Conservation (phyloP, 1,139 yeast genomes). For the Taphrina confusa region DNA sequence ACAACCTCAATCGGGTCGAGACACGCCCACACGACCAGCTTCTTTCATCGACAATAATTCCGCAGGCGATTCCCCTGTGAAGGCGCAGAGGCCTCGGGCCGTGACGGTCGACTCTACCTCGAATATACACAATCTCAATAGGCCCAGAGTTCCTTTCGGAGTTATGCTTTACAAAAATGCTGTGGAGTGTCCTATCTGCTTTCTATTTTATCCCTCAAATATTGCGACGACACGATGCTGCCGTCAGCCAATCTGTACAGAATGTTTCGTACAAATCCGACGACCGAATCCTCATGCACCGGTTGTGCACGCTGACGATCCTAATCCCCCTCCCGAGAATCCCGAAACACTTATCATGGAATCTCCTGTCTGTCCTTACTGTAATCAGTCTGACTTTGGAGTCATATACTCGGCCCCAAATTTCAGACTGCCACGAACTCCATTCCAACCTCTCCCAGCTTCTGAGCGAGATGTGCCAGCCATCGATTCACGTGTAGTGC, state of each 20-base stretch:
- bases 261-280: conserved; percentile 94
- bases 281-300: conserved; percentile 95
- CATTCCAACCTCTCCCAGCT: conserved; percentile 11
- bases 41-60: conserved; percentile 16
- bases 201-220: conserved; percentile 76
- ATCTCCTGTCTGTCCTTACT: conserved; percentile 89
- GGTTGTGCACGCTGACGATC: conserved; percentile 46
- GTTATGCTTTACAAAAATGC: conserved; percentile 34
- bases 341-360: conserved; percentile 64
- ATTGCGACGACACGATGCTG: conserved; percentile 88
- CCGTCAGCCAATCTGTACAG: conserved; percentile 89
- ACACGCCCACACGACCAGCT: conserved; percentile 13
- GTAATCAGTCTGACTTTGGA: conserved; percentile 86
- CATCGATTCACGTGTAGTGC: conserved; percentile 64
- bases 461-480: conserved; percentile 50
- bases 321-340: conserved; percentile 42
- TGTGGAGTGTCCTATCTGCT: conserved; percentile 91
- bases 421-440: conserved; percentile 7
- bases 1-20: conserved; percentile 3
- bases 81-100: conserved; percentile 29
- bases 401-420: conserved; percentile 69
- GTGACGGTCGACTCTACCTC: conserved; percentile 30
- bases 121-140: neutral
- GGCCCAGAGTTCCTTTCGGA: conserved; percentile 21
- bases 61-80: neutral